Conservation (phyloP, 805 yeast genomes). For the Sugiyamaella marilandica region DNA sequence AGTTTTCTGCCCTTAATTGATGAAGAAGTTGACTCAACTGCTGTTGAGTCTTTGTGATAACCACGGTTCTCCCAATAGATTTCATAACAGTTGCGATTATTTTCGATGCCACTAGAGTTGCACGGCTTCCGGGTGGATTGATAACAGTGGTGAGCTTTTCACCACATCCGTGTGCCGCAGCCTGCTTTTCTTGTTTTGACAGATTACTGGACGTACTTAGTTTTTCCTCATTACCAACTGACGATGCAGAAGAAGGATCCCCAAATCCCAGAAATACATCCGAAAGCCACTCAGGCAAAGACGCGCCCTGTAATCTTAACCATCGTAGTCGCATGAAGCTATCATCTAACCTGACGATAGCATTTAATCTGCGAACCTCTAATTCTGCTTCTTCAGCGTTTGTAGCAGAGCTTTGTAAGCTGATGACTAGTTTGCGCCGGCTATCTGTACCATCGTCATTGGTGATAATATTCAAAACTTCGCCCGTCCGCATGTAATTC, state of each 20-base stretch:
- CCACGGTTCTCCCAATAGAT: neutral
- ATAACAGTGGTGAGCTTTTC: neutral
- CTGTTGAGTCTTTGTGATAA: conserved; percentile 27
- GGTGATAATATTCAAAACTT: neutral
- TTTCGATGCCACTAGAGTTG: neutral
- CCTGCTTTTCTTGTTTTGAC: neutral
- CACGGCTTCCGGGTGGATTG: neutral
- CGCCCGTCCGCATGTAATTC: neutral
- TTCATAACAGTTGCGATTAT: neutral
- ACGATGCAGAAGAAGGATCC: conserved; percentile 15
- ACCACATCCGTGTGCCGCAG: neutral
- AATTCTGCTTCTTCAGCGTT: neutral
- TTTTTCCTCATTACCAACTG: neutral
- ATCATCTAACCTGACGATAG: neutral
- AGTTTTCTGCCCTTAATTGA: neutral
- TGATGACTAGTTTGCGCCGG: neutral
- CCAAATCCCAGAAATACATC: conserved; percentile 35
- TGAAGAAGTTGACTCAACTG: conserved; percentile 26
- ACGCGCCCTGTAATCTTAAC: conserved; percentile 2
- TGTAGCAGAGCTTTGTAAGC: neutral
- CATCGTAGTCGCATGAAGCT: neutral
- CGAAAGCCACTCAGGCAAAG: conserved; percentile 35
- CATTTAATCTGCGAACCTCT: neutral
- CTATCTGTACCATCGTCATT: neutral
- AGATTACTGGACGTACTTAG: neutral